Base-by-base conservation (phyloP, 169 alveolate species). In the Cryptosporidium canis region DNA sequence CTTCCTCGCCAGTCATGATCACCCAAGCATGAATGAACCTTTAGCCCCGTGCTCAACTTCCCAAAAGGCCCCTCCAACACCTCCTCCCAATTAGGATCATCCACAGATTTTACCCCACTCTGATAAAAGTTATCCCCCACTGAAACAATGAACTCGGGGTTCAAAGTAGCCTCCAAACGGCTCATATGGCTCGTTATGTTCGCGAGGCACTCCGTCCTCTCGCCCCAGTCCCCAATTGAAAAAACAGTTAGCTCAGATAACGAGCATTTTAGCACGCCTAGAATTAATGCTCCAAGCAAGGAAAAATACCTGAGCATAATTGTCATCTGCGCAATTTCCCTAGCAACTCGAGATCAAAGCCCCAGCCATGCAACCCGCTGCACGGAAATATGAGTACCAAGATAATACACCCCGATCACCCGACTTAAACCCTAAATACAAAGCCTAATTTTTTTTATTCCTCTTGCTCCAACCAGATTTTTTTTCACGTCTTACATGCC, bases 191-290 rank as follows among this genome's bases (percentile, higher is more conserved):
- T 12, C 12, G 72, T 77, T 29, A 77, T 41, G 9, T 53, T 45
- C 27, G 24, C 6, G 21, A 58, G 63, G 64, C 87, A 77, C 1
- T 39, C 64, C 2, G 72, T 77, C 31, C 24, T 61, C 58, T 77
- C 64, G 16, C 87, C 87, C 87, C 87, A 77, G 27, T 77, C 87
- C 16, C 77, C 87, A 43, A 77, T 77, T 41, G 61, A 58, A 58
- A 77, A 77, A n/a, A 61, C 64, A 18, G 71, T 77, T 24, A 77
- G 45, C 61, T 77, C 77, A 41, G 77, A 77, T 16, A 29, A 61
- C 21, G 68, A 61, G 24, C 12, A 31, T 3, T 4, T 35, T 31
- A 61, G 37, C n/a, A 35, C 37, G 8, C 68, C 27, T 11, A 61
- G 11, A 61, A 61, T 61, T 18, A 61, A 61, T 51, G 63, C 18